phyloP scores from a whole-genome alignment of 139 green algal species.

The Tetraselmis chui region DNA sequence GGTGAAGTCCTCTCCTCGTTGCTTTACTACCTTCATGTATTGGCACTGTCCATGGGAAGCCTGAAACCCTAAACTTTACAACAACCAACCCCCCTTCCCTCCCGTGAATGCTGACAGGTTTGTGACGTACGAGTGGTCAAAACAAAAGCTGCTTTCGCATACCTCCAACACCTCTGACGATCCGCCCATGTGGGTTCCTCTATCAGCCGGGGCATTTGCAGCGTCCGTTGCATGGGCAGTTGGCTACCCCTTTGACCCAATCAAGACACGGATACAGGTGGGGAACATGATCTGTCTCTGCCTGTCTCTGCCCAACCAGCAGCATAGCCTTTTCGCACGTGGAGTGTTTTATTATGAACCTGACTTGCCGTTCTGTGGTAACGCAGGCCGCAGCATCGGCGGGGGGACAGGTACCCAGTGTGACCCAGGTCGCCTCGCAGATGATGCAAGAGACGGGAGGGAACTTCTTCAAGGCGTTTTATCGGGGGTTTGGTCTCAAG shows the following conservation, averaged over 20 bases:
- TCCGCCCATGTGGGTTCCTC: background rate
- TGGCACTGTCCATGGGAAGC: too few species aligned
- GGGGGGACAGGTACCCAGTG: background rate
- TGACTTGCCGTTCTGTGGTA: too few species aligned
- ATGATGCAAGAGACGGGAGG: background rate
- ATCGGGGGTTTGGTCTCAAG: background rate
- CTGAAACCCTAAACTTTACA: too few species aligned
- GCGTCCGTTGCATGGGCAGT: background rate
- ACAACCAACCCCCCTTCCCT: background rate
- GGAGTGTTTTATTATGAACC: too few species aligned
- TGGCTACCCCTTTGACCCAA: background rate
- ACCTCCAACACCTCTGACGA: background rate
- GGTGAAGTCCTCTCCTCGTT: background rate
- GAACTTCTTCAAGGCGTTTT: background rate
- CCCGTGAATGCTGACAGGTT: background rate
- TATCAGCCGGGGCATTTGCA: background rate
- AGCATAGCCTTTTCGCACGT: background rate
- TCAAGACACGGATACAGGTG: background rate
- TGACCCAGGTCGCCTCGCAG: background rate
- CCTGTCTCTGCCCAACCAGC: background rate
- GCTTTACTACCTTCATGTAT: too few species aligned
- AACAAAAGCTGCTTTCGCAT: background rate
- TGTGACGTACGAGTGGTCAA: background rate
- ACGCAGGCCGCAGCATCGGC: background rate
- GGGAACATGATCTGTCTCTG: background rate